Conservation (phyloP, 139 green algal genomes). For the Picochlorum costavermella region DNA sequence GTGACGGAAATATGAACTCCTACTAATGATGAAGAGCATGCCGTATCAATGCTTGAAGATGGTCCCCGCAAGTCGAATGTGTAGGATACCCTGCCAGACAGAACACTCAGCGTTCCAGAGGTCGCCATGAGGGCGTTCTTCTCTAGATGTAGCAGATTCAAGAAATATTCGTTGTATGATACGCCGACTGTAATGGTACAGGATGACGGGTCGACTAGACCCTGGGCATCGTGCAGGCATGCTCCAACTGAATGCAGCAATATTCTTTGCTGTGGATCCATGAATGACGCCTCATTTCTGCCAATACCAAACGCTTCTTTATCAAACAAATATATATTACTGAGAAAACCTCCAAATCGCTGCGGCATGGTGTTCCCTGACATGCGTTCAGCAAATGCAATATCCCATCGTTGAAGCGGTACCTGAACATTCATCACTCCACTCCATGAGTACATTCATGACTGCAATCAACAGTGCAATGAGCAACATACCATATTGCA, state of each 20-base stretch:
- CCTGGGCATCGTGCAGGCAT: constrained; percentile 1
- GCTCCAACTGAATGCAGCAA: constrained; percentile 42
- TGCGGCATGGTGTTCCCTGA: constrained; percentile 8
- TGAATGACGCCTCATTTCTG: constrained; percentile 41
- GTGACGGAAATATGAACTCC: constrained; percentile 46
- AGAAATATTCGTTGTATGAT: constrained; percentile 21
- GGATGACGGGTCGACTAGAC: not conserved
- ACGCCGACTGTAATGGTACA: constrained; percentile 26
- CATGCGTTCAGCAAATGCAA: constrained; percentile 20
- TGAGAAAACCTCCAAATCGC: constrained; percentile 46
- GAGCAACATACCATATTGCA: too few species aligned
- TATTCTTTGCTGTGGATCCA: constrained; percentile 73
- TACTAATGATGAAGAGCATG: constrained; percentile 83
- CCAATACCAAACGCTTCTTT: constrained; percentile 48
- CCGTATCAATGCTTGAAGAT: constrained; percentile 51
- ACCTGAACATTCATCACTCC: constrained; percentile 3
- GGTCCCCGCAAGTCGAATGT: constrained; percentile 61
- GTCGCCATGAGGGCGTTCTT: constrained; percentile 30
- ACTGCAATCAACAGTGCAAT: too few species aligned
- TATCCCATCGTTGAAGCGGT: constrained; percentile 49
- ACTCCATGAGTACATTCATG: too few species aligned
- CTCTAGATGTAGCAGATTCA: not conserved
- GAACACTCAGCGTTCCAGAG: constrained; percentile 31
- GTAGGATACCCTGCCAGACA: constrained; percentile 72
- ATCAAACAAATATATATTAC: constrained; percentile 59